Percentiles rank a stretch among this genome's conserved stretches.
Conservation (phyloP, 352 stramenopile species). For the Globisporangium solare region DNA sequence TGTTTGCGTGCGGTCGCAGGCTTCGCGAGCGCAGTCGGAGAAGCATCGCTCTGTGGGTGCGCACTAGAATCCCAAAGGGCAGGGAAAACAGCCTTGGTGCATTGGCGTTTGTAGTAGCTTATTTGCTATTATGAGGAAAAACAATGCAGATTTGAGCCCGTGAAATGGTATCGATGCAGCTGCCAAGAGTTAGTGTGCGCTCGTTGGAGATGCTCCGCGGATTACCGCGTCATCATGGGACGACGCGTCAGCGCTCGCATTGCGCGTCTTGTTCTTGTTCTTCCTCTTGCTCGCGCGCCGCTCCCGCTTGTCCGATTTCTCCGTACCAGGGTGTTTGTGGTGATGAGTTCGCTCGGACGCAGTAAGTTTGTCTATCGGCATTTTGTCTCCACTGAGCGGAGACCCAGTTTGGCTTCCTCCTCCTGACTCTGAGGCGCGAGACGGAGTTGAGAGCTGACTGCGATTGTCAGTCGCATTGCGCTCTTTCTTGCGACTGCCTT, state of each 20-base stretch:
- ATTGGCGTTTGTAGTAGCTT: no score
- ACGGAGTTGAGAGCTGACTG: no score
- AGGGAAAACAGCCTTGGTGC: background rate
- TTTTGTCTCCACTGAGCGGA: no score
- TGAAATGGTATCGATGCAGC: background rate
- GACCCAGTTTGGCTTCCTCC: no score
- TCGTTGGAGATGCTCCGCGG: slow-evolving; percentile 10
- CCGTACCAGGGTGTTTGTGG: no score
- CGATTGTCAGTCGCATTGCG: background rate
- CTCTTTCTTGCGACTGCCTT: slow-evolving; percentile 17
- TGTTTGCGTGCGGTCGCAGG: no score
- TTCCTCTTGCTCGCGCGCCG: slow-evolving; percentile 16
- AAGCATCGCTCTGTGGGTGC: slow-evolving; percentile 5
- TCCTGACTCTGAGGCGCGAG: no score
- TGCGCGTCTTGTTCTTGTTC: slow-evolving; percentile 13
- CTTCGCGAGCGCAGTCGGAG: background rate
- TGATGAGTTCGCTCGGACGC: no score
- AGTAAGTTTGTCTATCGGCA: no score
- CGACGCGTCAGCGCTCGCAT: background rate
- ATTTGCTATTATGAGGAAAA: no score
- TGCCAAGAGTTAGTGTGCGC: background rate
- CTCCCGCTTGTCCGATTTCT: slow-evolving; percentile 10
- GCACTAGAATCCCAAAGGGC: background rate
- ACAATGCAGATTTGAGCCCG: no score
- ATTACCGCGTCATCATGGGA: background rate